These are phyloP conservation scores for Garcileccinum viscosum DNA, from an alignment of 1,284 basidiomycete species.

Conservation along the genomic window DNA sequence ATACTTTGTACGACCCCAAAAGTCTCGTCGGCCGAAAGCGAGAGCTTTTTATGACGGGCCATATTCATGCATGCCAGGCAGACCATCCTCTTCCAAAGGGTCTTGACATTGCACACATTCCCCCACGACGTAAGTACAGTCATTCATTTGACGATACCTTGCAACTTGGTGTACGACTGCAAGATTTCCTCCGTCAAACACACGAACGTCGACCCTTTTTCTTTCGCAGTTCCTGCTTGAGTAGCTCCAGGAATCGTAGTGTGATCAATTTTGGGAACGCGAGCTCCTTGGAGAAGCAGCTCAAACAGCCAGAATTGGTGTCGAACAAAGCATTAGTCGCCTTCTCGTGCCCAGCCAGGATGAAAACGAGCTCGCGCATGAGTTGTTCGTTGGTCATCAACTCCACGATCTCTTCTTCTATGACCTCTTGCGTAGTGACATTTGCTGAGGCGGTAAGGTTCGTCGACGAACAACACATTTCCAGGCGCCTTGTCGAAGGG, in stretches of 20 bases:
- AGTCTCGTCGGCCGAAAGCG: conserved; percentile 26
- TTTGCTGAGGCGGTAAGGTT: neutral
- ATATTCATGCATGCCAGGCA: neutral
- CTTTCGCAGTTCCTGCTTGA: conserved; percentile 32
- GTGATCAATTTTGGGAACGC: conserved; percentile 57
- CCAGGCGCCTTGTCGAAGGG: conserved; percentile 62
- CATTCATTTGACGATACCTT: conserved; percentile 46
- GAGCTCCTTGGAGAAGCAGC: conserved; percentile 67
- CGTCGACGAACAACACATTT: neutral
- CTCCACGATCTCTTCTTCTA: conserved; percentile 70
- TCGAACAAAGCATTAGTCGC: conserved; percentile 66
- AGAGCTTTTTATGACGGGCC: conserved; percentile 46
- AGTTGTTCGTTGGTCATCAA: conserved; percentile 62
- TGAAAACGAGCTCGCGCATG: conserved; percentile 62
- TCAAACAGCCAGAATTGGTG: conserved; percentile 65
- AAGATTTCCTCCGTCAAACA: conserved; percentile 44
- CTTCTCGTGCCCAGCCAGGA: conserved; percentile 70
- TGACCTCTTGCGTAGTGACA: conserved; percentile 52
- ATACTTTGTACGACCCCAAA: conserved; percentile 21
- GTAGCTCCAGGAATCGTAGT: conserved; percentile 52
- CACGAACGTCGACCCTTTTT: conserved; percentile 34
- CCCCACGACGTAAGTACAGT: conserved; percentile 60
- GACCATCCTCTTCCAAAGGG: conserved; percentile 47
- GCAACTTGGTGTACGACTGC: conserved; percentile 42
- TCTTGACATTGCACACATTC: conserved; percentile 66